These are phyloP conservation scores for Tetrapisispora namnaoensis DNA, from an alignment of 805 yeast species.

Conservation along the genomic window DNA sequence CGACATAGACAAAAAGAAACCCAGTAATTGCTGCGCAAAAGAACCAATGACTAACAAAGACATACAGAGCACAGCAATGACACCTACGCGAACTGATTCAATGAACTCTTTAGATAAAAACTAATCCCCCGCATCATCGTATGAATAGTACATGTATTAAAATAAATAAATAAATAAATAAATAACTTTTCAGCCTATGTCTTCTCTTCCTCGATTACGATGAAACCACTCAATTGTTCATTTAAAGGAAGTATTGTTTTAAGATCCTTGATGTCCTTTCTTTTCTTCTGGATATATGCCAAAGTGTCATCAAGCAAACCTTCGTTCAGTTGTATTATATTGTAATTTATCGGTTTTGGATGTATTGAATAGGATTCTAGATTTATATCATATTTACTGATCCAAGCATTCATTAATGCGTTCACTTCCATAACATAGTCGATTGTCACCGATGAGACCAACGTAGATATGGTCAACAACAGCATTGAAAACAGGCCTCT, in stretches of 20 bases:
- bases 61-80: slow-evolving; percentile 1
- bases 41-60: background rate
- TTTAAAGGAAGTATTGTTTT: background rate
- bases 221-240: background rate
- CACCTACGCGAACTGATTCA: slow-evolving; percentile 3
- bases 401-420: background rate
- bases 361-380: background rate
- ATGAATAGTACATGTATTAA: background rate
- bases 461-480: background rate
- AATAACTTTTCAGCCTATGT: background rate
- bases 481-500: background rate
- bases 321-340: background rate
- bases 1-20: background rate
- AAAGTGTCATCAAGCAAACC: background rate
- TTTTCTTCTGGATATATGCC: background rate
- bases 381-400: background rate
- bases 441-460: background rate
- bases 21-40: background rate
- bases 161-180: background rate
- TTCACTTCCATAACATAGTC: background rate
- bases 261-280: background rate
- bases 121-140: background rate
- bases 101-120: background rate
- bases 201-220: background rate
- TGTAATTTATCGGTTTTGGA: background rate